Evolutionary conservation across 225 moss, liverwort and hornwort genomes (phyloP).

Genomic region (Antitrichia curtipendula): DNA sequence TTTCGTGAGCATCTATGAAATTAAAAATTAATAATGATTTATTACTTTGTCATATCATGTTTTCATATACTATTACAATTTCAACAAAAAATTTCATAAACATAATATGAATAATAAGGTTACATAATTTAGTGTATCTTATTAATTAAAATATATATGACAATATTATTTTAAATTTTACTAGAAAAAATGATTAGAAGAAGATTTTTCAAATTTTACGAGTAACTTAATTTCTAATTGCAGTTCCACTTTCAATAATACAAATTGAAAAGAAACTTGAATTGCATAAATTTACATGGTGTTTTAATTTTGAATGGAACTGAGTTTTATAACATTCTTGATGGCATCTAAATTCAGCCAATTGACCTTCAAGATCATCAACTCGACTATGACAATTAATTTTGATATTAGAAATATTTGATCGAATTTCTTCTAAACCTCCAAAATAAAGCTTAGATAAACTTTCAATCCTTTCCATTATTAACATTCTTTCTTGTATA

Average conservation of each 20-base stretch:
- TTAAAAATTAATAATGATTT: background rate
- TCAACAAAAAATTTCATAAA: background rate
- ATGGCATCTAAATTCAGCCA: conserved; percentile 36
- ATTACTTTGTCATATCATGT: no score
- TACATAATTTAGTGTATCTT: accelerated
- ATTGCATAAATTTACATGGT: background rate
- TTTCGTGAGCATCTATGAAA: conserved; percentile 24
- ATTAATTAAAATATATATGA: no score
- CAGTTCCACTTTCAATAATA: no score
- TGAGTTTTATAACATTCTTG: conserved; percentile 22
- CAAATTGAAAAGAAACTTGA: background rate
- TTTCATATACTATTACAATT: no score
- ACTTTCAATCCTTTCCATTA: conserved; percentile 81
- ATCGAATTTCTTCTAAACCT: conserved; percentile 74
- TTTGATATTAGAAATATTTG: conserved; percentile 76
- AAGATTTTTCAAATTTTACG: background rate
- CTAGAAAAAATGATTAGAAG: no score
- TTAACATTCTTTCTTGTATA: conserved; percentile 55
- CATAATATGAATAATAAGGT: background rate
- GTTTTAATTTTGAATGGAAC: background rate
- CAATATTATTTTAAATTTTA: no score
- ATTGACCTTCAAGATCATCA: conserved; percentile 64
- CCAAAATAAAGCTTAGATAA: conserved; percentile 82
- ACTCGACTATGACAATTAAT: conserved; percentile 46
- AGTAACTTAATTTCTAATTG: background rate